A percentile compares a stretch with the other conserved stretches of the same genome.
phyloP scores from a whole-genome alignment of 164 flowering plant genomes.

The Nymphaea thermarum region DNA sequence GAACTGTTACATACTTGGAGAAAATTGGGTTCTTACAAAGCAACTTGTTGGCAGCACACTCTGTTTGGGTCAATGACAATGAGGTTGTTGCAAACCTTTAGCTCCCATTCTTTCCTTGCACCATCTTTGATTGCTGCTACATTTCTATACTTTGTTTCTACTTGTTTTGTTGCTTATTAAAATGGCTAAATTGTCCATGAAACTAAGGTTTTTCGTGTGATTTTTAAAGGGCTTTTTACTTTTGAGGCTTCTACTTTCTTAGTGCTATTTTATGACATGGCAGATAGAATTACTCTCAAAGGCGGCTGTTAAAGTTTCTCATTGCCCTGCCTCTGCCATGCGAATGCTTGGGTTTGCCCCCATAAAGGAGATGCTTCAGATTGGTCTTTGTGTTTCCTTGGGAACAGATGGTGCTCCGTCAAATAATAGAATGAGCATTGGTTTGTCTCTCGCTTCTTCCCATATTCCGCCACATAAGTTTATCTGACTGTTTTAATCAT shows the following conservation, averaged over 20 bases:
- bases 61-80: constrained; percentile 60
- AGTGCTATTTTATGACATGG: not conserved
- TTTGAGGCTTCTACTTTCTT: not conserved
- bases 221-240: not conserved
- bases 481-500: too few relatives aligned
- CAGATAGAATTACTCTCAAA: constrained; percentile 62
- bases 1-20: constrained; percentile 79
- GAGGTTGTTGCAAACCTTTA: constrained; percentile 35
- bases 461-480: not conserved
- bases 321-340: constrained; percentile 95
- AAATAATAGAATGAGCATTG: constrained; percentile 94
- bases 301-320: constrained; percentile 76
- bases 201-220: not conserved
- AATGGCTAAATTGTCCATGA: not conserved
- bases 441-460: constrained; percentile 26
- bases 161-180: too few relatives aligned
- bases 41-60: constrained; percentile 75
- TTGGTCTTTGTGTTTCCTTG: constrained; percentile 76
- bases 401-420: constrained; percentile 98
- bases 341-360: constrained; percentile 94
- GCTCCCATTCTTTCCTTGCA: not conserved
- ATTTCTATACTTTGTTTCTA: too few relatives aligned
- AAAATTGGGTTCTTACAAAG: constrained; percentile 47
- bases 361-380: constrained; percentile 66
- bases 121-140: too few relatives aligned